These are phyloP conservation scores for Hypoxylon fragiforme DNA, from an alignment of 495 filamentous ascomycete species.

Conservation along the genomic window DNA sequence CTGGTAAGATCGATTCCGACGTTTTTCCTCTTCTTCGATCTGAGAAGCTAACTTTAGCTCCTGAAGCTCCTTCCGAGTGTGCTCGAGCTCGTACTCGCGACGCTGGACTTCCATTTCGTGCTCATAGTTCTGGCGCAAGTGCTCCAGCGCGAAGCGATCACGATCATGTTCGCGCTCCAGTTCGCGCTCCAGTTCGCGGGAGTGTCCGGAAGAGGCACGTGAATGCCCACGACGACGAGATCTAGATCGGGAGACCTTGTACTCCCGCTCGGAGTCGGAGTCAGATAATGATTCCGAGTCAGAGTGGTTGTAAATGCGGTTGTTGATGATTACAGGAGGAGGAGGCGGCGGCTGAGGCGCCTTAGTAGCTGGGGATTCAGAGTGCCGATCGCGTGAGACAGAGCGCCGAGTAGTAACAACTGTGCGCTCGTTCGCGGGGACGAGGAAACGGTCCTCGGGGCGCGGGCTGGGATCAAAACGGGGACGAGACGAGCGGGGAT, in stretches of 20 bases:
- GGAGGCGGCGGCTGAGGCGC: slow-evolving; percentile 31
- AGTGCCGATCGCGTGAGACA: slow-evolving; percentile 47
- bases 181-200: slow-evolving; percentile 7
- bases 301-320: slow-evolving; percentile 48
- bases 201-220: slow-evolving; percentile 33
- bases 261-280: slow-evolving; percentile 31
- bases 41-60: slow-evolving; percentile 38
- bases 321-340: slow-evolving; percentile 56
- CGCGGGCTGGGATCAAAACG: slow-evolving; percentile 38
- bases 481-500: slow-evolving; percentile 39
- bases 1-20: slow-evolving; percentile 45
- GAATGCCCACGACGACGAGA: slow-evolving; percentile 27
- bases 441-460: slow-evolving; percentile 35
- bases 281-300: slow-evolving; percentile 43
- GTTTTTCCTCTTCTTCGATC: slow-evolving; percentile 48
- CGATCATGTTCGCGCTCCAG: slow-evolving; percentile 6
- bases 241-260: slow-evolving; percentile 20
- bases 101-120: slow-evolving; percentile 31
- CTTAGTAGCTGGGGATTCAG: slow-evolving; percentile 32
- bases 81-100: slow-evolving; percentile 41
- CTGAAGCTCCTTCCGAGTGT: slow-evolving; percentile 39
- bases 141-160: slow-evolving; percentile 26
- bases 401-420: slow-evolving; percentile 43
- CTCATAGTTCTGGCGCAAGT: slow-evolving; percentile 33
- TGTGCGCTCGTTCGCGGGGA: slow-evolving; percentile 40